Conservation (phyloP, 805 yeast species). For the Lipomyces mesembrius region DNA sequence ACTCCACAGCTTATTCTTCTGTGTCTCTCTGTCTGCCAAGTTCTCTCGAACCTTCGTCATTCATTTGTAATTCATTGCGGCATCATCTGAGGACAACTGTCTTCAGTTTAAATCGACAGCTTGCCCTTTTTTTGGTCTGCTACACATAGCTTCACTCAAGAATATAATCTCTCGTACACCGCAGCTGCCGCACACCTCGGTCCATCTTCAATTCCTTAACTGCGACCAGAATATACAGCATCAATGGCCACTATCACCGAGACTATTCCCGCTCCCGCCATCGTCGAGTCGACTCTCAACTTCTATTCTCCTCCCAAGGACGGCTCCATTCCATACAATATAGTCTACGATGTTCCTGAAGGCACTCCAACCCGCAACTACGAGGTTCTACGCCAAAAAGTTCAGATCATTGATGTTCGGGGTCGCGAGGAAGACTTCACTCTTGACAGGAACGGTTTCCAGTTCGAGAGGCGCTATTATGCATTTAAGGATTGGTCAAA, state of each 20-base stretch:
- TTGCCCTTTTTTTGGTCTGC: neutral
- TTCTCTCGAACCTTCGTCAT: neutral
- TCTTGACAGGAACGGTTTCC: constrained; percentile 35
- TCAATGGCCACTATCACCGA: constrained; percentile 30
- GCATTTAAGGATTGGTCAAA: constrained; percentile 29
- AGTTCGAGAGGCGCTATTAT: constrained; percentile 26
- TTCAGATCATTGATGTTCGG: constrained; percentile 22
- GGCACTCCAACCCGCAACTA: constrained; percentile 36
- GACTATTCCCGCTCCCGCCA: constrained; percentile 20
- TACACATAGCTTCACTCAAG: too few species aligned
- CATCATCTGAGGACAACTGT: neutral
- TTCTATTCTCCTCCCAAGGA: constrained; percentile 32
- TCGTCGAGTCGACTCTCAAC: constrained; percentile 18
- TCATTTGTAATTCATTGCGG: neutral
- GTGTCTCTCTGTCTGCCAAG: neutral
- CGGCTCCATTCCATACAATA: constrained; percentile 36
- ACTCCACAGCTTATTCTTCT: neutral
- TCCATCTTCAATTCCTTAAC: neutral
- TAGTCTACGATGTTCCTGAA: constrained; percentile 40
- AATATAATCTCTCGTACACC: neutral
- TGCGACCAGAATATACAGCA: neutral
- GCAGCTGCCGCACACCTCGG: neutral
- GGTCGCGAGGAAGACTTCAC: constrained; percentile 29
- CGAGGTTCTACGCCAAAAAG: constrained; percentile 3
- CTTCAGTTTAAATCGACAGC: neutral